A percentile compares a stretch with the other conserved stretches of the same genome.
These are phyloP conservation scores for Penicillium pancosmium DNA, from an alignment of 495 filamentous ascomycete genomes.

Conservation along the genomic window DNA sequence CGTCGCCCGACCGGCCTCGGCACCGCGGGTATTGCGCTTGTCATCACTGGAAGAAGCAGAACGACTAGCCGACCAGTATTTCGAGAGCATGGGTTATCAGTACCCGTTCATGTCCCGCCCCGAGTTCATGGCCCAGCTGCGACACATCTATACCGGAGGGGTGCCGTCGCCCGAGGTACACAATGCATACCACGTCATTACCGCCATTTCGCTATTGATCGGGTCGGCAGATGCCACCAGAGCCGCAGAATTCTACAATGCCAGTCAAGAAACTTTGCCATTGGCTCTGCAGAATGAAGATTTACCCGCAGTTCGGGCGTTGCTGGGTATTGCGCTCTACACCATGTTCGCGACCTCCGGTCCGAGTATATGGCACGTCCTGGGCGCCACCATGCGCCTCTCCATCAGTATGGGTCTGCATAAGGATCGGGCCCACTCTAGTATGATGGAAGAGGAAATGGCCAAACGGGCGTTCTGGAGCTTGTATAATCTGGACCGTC, in stretches of 20 bases:
- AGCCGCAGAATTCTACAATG: constrained; percentile 45
- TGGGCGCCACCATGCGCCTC: constrained; percentile 50
- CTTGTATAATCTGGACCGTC: constrained; percentile 54
- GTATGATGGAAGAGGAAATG: constrained; percentile 47
- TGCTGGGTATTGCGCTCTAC: constrained; percentile 53
- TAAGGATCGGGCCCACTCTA: constrained; percentile 42
- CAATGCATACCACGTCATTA: constrained; percentile 46
- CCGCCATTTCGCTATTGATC: constrained; percentile 44
- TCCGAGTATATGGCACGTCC: constrained; percentile 56
- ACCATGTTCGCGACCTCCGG: constrained; percentile 53
- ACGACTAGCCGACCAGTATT: constrained; percentile 40
- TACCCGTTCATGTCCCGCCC: constrained; percentile 46
- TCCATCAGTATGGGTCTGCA: constrained; percentile 54
- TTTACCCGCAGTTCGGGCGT: constrained; percentile 44
- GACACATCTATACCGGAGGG: constrained; percentile 43
- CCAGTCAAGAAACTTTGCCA: constrained; percentile 42
- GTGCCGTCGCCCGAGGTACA: constrained; percentile 41
- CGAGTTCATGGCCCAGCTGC: constrained; percentile 42
- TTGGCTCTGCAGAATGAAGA: constrained; percentile 48
- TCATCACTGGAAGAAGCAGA: constrained; percentile 46
- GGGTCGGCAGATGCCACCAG: constrained; percentile 37
- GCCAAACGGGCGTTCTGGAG: constrained; percentile 56
- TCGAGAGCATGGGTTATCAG: constrained; percentile 49
- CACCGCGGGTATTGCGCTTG: constrained; percentile 41
- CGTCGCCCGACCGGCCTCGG: constrained; percentile 39